phyloP scores from a whole-genome alignment of 768 basidiomycete species.

The Russula emetica region DNA sequence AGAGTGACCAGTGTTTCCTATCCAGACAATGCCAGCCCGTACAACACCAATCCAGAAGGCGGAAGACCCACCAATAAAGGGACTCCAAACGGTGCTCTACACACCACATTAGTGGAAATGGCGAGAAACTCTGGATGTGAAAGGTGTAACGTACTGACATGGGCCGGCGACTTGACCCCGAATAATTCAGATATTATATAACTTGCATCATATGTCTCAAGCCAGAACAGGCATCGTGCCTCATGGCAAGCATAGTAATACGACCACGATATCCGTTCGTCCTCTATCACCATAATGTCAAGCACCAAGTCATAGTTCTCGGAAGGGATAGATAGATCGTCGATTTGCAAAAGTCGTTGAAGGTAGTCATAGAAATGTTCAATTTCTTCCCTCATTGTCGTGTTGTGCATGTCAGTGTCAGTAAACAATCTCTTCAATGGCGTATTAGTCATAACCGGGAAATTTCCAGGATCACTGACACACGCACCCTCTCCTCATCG shows the following conservation, averaged over 20 bases:
- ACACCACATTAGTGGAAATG: neutral
- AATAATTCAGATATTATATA: constrained; percentile 33
- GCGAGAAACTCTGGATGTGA: neutral
- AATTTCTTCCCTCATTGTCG: constrained; percentile 34
- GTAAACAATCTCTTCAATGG: constrained; percentile 46
- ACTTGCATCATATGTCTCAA: constrained; percentile 41
- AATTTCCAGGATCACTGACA: neutral
- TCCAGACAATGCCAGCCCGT: constrained; percentile 1
- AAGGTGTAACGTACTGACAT: constrained; percentile 23
- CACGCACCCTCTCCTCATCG: constrained; percentile 43
- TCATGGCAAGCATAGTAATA: constrained; percentile 54
- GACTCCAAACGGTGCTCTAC: constrained; percentile 28
- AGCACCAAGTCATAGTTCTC: constrained; percentile 43
- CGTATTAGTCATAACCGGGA: neutral
- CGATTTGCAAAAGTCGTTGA: constrained; percentile 19
- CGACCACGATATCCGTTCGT: constrained; percentile 29
- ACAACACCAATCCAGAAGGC: neutral
- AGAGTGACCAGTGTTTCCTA: constrained; percentile 32
- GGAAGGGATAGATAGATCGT: constrained; percentile 33
- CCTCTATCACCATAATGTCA: constrained; percentile 36
- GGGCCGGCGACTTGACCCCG: constrained; percentile 20
- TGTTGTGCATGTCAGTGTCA: constrained; percentile 50
- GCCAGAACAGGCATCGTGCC: constrained; percentile 48
- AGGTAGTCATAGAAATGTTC: constrained; percentile 35
- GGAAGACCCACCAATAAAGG: constrained; percentile 30